Percentiles rank a stretch among this genome's conserved stretches.
Conservation (phyloP, 352 stramenopile genomes). For the Phytophthora fragariae region DNA sequence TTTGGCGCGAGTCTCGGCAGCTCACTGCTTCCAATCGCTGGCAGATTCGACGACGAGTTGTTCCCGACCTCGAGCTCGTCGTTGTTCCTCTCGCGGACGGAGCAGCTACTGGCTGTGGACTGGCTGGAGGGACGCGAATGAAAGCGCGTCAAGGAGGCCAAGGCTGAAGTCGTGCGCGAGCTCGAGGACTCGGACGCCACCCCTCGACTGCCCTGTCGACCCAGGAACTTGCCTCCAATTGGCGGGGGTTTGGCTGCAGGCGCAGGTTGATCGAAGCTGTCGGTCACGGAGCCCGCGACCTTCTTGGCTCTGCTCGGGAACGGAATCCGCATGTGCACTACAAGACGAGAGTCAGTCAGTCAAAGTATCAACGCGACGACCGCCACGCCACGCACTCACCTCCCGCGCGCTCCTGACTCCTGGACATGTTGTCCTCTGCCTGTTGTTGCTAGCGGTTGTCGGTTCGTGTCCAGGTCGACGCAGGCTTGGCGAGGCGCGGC, state of each 20-base stretch:
- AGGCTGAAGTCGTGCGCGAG: slow-evolving; percentile 43
- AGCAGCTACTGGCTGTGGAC: slow-evolving; percentile 35
- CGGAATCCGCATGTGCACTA: slow-evolving; percentile 56
- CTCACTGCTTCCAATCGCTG: slow-evolving; percentile 26
- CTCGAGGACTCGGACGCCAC: slow-evolving; percentile 32
- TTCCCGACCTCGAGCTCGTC: slow-evolving; percentile 26
- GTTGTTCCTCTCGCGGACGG: slow-evolving; percentile 20
- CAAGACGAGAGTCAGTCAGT: slow-evolving; percentile 24
- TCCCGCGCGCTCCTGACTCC: slow-evolving; percentile 26
- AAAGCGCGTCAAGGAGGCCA: slow-evolving; percentile 62
- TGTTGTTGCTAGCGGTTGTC: slow-evolving; percentile 15
- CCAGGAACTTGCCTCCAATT: slow-evolving; percentile 45
- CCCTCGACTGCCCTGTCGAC: slow-evolving; percentile 38
- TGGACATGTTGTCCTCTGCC: slow-evolving; percentile 42
- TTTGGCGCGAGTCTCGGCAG: slow-evolving; percentile 25
- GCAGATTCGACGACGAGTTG: slow-evolving; percentile 30
- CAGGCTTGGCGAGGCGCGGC: slow-evolving; percentile 22
- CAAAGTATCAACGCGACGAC: neutral
- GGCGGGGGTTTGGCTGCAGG: slow-evolving; percentile 22
- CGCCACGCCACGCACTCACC: slow-evolving; percentile 14
- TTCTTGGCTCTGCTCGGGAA: slow-evolving; percentile 49
- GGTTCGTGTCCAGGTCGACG: slow-evolving; percentile 22
- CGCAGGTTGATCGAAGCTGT: slow-evolving; percentile 41
- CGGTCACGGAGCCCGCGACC: slow-evolving; percentile 25
- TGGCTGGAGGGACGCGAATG: slow-evolving; percentile 41